phyloP scores from a whole-genome alignment of 1,139 yeast species.

The Lodderomyces pseudojiufengensis region DNA sequence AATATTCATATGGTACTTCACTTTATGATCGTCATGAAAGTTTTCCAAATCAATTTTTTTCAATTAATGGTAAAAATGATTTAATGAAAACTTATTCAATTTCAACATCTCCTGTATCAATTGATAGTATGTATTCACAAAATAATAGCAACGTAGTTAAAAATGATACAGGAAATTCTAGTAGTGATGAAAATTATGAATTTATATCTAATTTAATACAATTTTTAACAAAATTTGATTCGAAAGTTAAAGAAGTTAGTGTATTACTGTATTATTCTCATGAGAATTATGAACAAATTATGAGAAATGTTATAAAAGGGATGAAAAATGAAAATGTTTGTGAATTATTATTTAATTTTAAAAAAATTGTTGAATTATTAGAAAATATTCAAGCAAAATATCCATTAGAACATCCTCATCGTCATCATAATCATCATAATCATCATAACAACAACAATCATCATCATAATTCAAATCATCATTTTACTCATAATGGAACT shows the following conservation, averaged over 20 bases:
- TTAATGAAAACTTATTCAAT: too few relatives aligned
- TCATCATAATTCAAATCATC: neutral
- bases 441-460: too few relatives aligned
- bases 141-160: constrained; percentile 1
- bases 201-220: constrained; percentile 11
- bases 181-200: constrained; percentile 4
- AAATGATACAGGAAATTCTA: neutral
- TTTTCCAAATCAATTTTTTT: constrained; percentile 13
- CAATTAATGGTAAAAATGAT: constrained; percentile 5
- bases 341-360: constrained; percentile 10
- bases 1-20: constrained; percentile 10
- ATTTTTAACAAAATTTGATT: constrained; percentile 13
- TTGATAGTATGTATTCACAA: constrained; percentile 6
- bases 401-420: too few relatives aligned
- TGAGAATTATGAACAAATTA: neutral
- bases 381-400: constrained; percentile 6
- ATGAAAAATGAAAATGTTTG: constrained; percentile 10
- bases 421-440: neutral
- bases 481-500: neutral
- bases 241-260: constrained; percentile 9
- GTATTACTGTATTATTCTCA: constrained; percentile 3
- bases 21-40: constrained; percentile 13
- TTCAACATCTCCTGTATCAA: constrained; percentile 8
- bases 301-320: constrained; percentile 1
- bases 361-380: constrained; percentile 9